Percentiles rank a stretch among this genome's conserved stretches.
These are phyloP conservation scores for Sordariomycetes sp. DNA, from an alignment of 2,329 filamentous ascomycete species.

Conservation along the genomic window DNA sequence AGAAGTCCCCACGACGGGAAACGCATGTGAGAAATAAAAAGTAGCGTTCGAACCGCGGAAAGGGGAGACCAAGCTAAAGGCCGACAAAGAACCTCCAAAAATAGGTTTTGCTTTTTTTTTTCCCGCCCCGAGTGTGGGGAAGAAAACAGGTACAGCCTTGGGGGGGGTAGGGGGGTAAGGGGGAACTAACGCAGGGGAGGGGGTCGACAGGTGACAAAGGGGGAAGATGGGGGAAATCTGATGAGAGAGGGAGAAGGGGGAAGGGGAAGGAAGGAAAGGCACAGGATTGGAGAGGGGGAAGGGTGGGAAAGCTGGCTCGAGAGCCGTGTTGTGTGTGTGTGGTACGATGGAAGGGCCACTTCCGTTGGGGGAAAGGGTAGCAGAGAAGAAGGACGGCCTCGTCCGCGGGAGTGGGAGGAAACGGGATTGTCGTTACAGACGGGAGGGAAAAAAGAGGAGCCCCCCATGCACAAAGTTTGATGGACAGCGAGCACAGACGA, in stretches of 20 bases:
- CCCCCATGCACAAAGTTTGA: too few species aligned
- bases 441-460: too few species aligned
- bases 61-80: background rate
- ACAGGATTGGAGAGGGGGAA: background rate
- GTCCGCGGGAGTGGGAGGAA: too few species aligned
- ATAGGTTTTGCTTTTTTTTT: too few species aligned
- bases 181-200: background rate
- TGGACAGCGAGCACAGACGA: too few species aligned
- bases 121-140: background rate
- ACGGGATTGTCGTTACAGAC: too few species aligned
- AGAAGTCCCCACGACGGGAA: background rate
- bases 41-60: background rate
- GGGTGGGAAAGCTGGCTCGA: background rate
- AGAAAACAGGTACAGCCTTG: background rate
- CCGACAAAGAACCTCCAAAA: background rate
- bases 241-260: background rate
- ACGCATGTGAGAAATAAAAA: background rate
- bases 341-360: background rate
- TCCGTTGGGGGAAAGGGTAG: too few species aligned
- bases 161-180: too few species aligned
- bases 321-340: constrained; percentile 2
- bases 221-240: background rate
- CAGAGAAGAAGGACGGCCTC: too few species aligned
- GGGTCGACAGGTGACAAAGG: background rate
- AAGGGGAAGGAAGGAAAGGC: constrained; percentile 1